Base-by-base conservation (phyloP, 2,329 filamentous ascomycete species). In the Aspergillus clavatus region DNA sequence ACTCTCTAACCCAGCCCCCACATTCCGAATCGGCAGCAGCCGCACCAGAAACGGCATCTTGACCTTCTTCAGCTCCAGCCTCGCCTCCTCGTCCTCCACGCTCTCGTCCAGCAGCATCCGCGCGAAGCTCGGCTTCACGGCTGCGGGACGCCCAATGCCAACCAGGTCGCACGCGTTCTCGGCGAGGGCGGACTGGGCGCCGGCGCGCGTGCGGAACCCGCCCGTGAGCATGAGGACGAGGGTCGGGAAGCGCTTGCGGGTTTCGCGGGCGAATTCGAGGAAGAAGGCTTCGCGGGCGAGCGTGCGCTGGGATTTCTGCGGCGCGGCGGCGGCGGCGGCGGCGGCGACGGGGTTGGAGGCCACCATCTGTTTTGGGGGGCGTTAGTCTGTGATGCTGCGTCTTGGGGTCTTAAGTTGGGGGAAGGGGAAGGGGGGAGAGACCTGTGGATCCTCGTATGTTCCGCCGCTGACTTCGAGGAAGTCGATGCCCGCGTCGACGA, bases 381-480 rank as follows among this genome's bases (percentile, higher is more conserved):
- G 3, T 38, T 19, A 69, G n/a, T n/a, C n/a, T n/a, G n/a, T n/a
- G n/a, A n/a, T n/a, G n/a, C n/a, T 38, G 5, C 19, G 46, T 8
- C 12, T 33, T 41, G n/a, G 38, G 7, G 40, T n/a, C 16, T 26
- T 12, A 40, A 18, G 27, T 4, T 19, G n/a, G 5, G 7, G n/a
- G 36, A 14, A 21, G 6, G 19, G 21, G 27, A 40, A 39, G 45
- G 35, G 37, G 45, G 28, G 55, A 42, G 28, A 47, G 7, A 79
- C 75, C 40, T 51, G 55, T 0, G 79, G 72, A 44, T 80, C 63
- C 53, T 82, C 77, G 51, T 78, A 82, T 0, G 63, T 77, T 0
- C 84, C 83, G 0, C 84, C 84, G 14, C 76, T 81, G 21, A 87
- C 74, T 62, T 88, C 83, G 2, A 87, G 65, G 52, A 86, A 86